Conservation (phyloP, 2,329 filamentous ascomycete species). For the Zasmidium cellare region DNA sequence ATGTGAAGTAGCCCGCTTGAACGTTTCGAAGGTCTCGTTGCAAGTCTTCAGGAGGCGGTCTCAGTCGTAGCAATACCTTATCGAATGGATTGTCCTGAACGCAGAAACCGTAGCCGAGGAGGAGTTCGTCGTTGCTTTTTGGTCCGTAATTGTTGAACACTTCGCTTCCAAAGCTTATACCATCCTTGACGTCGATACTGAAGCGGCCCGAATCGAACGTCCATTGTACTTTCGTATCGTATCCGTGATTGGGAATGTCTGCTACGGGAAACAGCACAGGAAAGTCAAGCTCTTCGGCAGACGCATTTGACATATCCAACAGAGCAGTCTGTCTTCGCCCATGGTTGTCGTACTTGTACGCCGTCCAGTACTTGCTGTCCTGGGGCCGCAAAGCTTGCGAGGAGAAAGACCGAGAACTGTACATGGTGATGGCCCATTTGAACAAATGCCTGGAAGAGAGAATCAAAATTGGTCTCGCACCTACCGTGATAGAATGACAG, state of each 20-base stretch:
- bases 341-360: constrained; percentile 32
- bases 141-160: constrained; percentile 57
- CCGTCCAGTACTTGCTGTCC: constrained; percentile 38
- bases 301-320: constrained; percentile 34
- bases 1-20: constrained; percentile 37
- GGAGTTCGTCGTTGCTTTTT: constrained; percentile 54
- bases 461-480: constrained; percentile 23
- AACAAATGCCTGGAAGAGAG: constrained; percentile 45
- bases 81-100: constrained; percentile 50
- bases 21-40: constrained; percentile 30
- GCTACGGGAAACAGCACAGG: constrained; percentile 52
- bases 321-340: constrained; percentile 34
- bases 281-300: constrained; percentile 38
- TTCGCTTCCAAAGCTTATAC: constrained; percentile 38
- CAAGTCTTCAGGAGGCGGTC: constrained; percentile 39
- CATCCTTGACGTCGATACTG: constrained; percentile 39
- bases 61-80: constrained; percentile 45
- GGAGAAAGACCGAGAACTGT: constrained; percentile 53
- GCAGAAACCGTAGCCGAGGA: constrained; percentile 56
- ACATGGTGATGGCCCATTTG: constrained; percentile 54
- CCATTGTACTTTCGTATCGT: constrained; percentile 51
- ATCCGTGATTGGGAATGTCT: constrained; percentile 51
- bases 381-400: constrained; percentile 38
- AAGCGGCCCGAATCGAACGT: constrained; percentile 42
- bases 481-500: constrained; percentile 21